Base-by-base conservation (phyloP, 1,139 yeast genomes). In the Kodamaea plutei region DNA sequence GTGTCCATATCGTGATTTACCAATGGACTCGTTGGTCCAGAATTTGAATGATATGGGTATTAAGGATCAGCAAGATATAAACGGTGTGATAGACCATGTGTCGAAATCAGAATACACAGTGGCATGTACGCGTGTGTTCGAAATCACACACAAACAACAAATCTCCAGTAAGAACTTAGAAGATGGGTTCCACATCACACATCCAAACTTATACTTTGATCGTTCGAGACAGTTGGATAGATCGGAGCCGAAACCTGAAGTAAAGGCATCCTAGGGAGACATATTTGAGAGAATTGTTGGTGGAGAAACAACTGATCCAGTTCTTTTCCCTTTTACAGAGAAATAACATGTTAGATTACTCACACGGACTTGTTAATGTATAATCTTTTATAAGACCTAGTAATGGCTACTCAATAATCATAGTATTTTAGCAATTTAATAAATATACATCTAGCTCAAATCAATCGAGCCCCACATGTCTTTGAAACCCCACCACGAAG, bases 101-200 rank as follows among this genome's bases (percentile, higher is more conserved):
- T 65, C 67, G 27, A 73, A 73, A 33, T 74, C 76, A 20, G 84
- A 82, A 41, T 88, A 75, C 54, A 88, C 93, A 19, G 69, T 79
- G 23, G 97, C 97, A 0, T 89, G 96, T 53, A 84, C 96, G 1
- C 72, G 84, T 47, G 96, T 87, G 3, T 85, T 85, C 56, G 97
- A 89, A 49, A 58, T 77, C 24, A 73, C 87, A n/a, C 88, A 84
- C 50, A 73, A 69, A 40, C 56, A 55, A 24, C 69, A 72, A 41
- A 51, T 62, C 24, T 64, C 60, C 11, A 47, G 50, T n/a, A 45
- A 47, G 34, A 34, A 28, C 13, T 40, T 36, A 15, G 69, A 74
- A 17, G 79, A 72, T 35, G 62, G 61, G 22, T 58, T 62, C 41
- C 78, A 76, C 35, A 84, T 91, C 35, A 73, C 74, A 17, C 95